phyloP scores from a whole-genome alignment of 1,284 basidiomycete species.

The Irpex rosettiformis region DNA sequence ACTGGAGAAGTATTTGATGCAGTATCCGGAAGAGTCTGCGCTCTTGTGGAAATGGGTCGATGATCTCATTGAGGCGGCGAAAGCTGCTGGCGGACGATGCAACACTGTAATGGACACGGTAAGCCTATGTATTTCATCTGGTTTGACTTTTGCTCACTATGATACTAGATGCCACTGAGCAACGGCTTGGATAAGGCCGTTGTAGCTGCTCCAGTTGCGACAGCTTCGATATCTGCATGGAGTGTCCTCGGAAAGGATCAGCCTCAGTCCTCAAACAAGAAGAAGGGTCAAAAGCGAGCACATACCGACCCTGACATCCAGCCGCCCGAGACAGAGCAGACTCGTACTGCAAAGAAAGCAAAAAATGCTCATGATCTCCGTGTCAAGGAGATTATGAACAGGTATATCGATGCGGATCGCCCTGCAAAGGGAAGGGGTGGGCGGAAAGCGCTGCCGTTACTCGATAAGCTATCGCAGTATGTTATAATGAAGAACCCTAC shows the following conservation, averaged over 20 bases:
- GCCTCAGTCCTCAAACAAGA: not conserved
- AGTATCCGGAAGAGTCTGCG: not conserved
- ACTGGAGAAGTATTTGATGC: not conserved
- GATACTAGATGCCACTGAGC: not conserved
- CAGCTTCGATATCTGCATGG: not conserved
- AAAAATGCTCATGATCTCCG: not conserved
- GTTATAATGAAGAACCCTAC: not conserved
- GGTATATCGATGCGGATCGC: not conserved
- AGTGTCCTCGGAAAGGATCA: not conserved
- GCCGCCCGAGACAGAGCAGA: not conserved
- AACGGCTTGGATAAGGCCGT: not conserved
- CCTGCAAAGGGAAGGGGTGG: not conserved
- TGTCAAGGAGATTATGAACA: not conserved
- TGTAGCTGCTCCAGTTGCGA: not conserved
- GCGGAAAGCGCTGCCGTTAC: not conserved
- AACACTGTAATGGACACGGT: not conserved
- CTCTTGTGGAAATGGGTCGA: constrained; percentile 7
- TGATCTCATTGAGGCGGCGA: constrained; percentile 3
- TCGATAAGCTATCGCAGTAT: not conserved
- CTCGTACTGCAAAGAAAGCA: not conserved
- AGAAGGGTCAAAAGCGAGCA: not conserved
- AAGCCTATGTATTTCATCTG: not conserved
- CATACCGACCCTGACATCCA: not conserved
- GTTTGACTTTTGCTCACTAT: not conserved
- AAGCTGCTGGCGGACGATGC: not conserved